Percentiles rank a stretch among this genome's conserved stretches.
These are phyloP conservation scores for Paraglomus brasilianum DNA, from an alignment of 192 early-diverging fungal species.

Conservation along the genomic window DNA sequence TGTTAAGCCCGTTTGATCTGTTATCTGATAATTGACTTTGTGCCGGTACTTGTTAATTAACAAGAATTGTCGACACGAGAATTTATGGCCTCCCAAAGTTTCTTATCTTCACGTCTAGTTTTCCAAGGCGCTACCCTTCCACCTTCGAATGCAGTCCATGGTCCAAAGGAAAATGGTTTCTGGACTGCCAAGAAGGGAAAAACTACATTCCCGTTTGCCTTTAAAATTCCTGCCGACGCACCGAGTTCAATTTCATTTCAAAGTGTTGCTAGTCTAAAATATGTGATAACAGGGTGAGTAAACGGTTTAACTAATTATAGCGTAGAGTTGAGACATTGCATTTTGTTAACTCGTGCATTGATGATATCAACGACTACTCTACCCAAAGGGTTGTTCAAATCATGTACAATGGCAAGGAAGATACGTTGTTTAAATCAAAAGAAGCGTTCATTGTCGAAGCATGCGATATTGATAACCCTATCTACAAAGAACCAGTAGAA, in stretches of 20 bases:
- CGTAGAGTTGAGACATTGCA: slow-evolving; percentile 24
- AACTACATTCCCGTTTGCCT: slow-evolving; percentile 64
- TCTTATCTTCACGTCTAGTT: slow-evolving; percentile 51
- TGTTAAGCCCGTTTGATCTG: no score
- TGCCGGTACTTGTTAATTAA: slow-evolving; percentile 33
- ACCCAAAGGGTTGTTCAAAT: slow-evolving; percentile 50
- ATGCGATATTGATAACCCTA: slow-evolving; percentile 43
- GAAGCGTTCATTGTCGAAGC: slow-evolving; percentile 63
- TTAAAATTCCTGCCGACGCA: slow-evolving; percentile 58
- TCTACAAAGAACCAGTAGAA: slow-evolving; percentile 37
- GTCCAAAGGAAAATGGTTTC: slow-evolving; percentile 48
- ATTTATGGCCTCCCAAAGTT: slow-evolving; percentile 48
- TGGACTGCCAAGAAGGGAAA: slow-evolving; percentile 65
- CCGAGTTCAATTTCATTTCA: slow-evolving; percentile 56
- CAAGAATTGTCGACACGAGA: slow-evolving; percentile 48
- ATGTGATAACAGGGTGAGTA: slow-evolving; percentile 59
- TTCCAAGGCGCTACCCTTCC: slow-evolving; percentile 59
- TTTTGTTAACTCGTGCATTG: background rate
- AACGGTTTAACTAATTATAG: background rate
- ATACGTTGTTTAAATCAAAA: slow-evolving; percentile 55
- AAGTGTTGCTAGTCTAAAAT: slow-evolving; percentile 49
- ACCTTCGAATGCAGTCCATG: slow-evolving; percentile 58
- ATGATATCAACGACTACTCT: background rate
- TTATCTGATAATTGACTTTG: slow-evolving; percentile 15
- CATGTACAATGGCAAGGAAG: slow-evolving; percentile 50